Base-by-base conservation (phyloP, 495 filamentous ascomycete species). In the Achaetomiella virescens region DNA sequence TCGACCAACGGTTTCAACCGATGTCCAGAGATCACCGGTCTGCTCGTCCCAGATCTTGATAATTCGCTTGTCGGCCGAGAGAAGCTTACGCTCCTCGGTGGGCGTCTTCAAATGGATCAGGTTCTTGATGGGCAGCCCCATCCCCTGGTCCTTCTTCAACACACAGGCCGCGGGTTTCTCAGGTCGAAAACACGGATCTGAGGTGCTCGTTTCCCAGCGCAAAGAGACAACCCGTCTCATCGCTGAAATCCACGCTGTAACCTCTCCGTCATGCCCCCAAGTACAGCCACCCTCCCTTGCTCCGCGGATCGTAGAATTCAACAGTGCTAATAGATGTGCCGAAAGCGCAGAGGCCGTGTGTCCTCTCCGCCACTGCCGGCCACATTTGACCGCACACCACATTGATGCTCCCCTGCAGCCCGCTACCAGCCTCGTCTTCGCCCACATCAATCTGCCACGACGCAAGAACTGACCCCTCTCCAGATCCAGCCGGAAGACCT, bases 271-370 rank as follows among this genome's bases (percentile, higher is more conserved):
- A 18, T 79, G 75, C 70, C 67, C 9, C 83, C 75, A 5, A 99
- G 74, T 20, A 90, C 75, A 21, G 88, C 90, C n/a, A 93, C 84
- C 25, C 90, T 80, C 53, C 83, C 65, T 89, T 86, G 51, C 84
- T 86, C 58, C 95, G 78, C 3, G 91, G 79, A 67, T 99, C 95
- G 87, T 89, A 99, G 59, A 97, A 90, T 60, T 97, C 95, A 29
- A 97, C 91, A 6, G 90, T 95, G n/a, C 95, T 92, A 37, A 89
- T 72, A 2, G 88, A 88, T n/a, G 95, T 97, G 31, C 95, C 95
- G 63, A 99, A 97, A 1, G 95, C 91, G 41, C 92, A 78, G 11
- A 99, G 78, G 40, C 90, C 91, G 68, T 99, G 95, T 40, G 88
- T 91, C 11, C 86, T 84, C 64, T 96, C 90, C 12, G 93, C 95